Evolutionary conservation across 2,329 filamentous ascomycete genomes (phyloP), one percentile per base, ranked within the genome.

Genomic region (Aspergillus novoparasiticus): DNA sequence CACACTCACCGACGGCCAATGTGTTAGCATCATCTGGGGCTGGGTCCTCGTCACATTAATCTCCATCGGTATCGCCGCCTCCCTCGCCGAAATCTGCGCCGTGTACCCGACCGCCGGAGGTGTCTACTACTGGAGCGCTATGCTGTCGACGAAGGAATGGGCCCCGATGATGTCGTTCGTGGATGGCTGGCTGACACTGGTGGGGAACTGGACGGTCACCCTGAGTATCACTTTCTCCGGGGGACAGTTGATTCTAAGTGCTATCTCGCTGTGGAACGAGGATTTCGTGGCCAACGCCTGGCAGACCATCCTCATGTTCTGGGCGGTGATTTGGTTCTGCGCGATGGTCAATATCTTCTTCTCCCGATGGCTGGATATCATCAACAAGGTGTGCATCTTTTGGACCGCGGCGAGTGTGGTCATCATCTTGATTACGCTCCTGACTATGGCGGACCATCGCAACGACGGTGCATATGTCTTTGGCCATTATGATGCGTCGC

Each of bases 331-430:
- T 85, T 66, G 87, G 8, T 74, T 90, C 30, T 89, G 86, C 71
- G 88, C 88, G 69, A 65, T 82, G 10, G 82, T 90, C 57, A 92
- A 91, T 72, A 83, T 88, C 26, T 91, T 90, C 69, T 84, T 82
- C 0, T 82, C 86, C 6, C 85, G 82, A 59, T 86, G 85, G 66
- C 77, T 92, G 56, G 88, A 91, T 71, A 68, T 90, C 59, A 89
- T 92, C 73, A 91, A 91, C 73, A 91, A 90, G 69, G 76, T 90
- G 54, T 91, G 89, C 74, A 91, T 91, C 59, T 90, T 87, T 73
- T 92, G 89, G 89, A 92, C 89, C 0, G 85, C 80, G 0, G 83
- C 83, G 0, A 88, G 86, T 48, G 88, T 91, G 4, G 64, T 91
- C 57, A 89, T 92, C 51, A 91, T 93, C 50, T 77, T 93, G 67